Percentiles rank a stretch among this genome's conserved stretches.
These are phyloP conservation scores for Nakazawaea ishiwadae DNA, from an alignment of 805 yeast species.

Conservation along the genomic window DNA sequence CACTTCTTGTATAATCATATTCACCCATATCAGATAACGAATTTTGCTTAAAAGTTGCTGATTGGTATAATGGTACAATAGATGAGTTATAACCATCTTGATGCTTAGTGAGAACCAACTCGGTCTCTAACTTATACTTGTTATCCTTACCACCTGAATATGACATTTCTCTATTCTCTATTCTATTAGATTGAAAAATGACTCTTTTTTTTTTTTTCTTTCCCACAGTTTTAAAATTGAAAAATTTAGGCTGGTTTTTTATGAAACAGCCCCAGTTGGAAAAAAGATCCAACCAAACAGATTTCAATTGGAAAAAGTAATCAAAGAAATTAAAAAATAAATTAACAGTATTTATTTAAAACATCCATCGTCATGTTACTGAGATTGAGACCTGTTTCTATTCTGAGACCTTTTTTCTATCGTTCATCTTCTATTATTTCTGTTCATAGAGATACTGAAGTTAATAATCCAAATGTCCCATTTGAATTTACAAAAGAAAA, in stretches of 20 bases:
- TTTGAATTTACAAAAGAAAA: constrained; percentile 72
- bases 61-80: constrained; percentile 84
- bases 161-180: background rate
- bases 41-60: constrained; percentile 90
- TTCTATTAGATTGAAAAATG: background rate
- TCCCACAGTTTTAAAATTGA: too few relatives aligned
- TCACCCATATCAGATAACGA: constrained; percentile 72
- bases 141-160: constrained; percentile 15
- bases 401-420: too few relatives aligned
- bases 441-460: constrained; percentile 70
- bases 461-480: constrained; percentile 61
- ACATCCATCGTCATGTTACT: too few relatives aligned
- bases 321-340: too few relatives aligned
- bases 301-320: too few relatives aligned
- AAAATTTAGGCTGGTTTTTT: too few relatives aligned
- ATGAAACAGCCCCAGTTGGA: too few relatives aligned
- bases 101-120: constrained; percentile 57
- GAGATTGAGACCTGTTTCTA: too few relatives aligned
- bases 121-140: constrained; percentile 59
- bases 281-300: background rate
- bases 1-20: constrained; percentile 85
- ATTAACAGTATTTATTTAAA: too few relatives aligned
- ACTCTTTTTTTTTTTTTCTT: too few relatives aligned
- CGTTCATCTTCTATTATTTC: constrained; percentile 31
- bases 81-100: constrained; percentile 74